These are phyloP conservation scores for Phanerochaete carnosa DNA, from an alignment of 768 basidiomycete species.

Conservation along the genomic window DNA sequence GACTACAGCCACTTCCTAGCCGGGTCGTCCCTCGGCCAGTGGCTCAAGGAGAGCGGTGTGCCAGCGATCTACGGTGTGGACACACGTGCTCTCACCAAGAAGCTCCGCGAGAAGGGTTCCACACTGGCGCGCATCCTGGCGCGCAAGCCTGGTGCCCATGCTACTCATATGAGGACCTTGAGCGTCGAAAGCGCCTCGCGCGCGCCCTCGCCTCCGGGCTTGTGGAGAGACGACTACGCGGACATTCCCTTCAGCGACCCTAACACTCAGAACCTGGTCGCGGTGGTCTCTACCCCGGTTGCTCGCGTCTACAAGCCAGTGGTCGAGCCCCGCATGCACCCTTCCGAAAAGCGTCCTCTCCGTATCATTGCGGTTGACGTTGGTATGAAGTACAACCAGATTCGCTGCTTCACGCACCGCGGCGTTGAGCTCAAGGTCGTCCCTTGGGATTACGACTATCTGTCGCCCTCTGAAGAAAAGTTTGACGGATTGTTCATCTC, in stretches of 20 bases:
- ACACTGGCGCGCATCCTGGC: constrained; percentile 86
- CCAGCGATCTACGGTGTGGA: constrained; percentile 96
- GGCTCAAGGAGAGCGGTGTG: constrained; percentile 93
- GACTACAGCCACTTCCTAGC: constrained; percentile 96
- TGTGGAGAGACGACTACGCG: constrained; percentile 83
- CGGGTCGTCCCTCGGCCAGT: constrained; percentile 77
- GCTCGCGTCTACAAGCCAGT: constrained; percentile 70
- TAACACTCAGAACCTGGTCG: constrained; percentile 87
- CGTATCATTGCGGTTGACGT: constrained; percentile 93
- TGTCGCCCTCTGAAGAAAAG: constrained; percentile 64
- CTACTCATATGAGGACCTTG: constrained; percentile 15
- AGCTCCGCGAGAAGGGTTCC: constrained; percentile 89
- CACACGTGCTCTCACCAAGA: constrained; percentile 95
- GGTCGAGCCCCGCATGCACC: constrained; percentile 57
- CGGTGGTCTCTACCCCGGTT: constrained; percentile 71
- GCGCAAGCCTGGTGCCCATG: constrained; percentile 45
- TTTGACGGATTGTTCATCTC: constrained; percentile 97
- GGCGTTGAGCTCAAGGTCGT: constrained; percentile 97
- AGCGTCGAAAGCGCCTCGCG: constrained; percentile 38
- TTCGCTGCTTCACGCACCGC: constrained; percentile 89
- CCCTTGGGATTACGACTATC: constrained; percentile 95
- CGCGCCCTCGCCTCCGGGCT: constrained; percentile 50
- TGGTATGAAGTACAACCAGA: constrained; percentile 99
- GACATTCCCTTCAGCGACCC: constrained; percentile 85
- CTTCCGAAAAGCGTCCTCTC: constrained; percentile 66